Evolutionary conservation across 2,329 filamentous ascomycete species (phyloP).

Genomic region (Elsinoe perseae): DNA sequence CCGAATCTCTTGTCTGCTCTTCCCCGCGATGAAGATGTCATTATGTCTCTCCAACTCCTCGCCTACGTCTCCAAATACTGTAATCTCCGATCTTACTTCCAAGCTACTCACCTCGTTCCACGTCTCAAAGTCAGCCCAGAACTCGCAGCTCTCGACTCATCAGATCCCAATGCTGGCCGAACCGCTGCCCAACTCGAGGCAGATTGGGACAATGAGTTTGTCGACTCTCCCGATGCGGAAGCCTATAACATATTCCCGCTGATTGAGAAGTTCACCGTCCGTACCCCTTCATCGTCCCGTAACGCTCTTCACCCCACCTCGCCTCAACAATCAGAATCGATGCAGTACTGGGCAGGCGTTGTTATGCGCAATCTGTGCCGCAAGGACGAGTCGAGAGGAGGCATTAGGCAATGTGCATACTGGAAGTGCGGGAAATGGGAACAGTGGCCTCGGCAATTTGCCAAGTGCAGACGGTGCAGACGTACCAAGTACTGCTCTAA

Average conservation of each 20-base stretch:
- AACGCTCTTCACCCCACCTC: conserved; percentile 53
- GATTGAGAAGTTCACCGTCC: conserved; percentile 95
- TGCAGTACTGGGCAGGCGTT: conserved; percentile 99
- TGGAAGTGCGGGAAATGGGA: conserved; percentile 99
- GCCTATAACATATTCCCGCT: conserved; percentile 82
- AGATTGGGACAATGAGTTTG: conserved; percentile 89
- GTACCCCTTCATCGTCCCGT: conserved; percentile 48
- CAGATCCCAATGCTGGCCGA: conserved; percentile 38
- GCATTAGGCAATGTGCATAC: conserved; percentile 94
- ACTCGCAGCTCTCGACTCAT: conserved; percentile 66
- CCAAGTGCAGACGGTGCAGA: conserved; percentile 91
- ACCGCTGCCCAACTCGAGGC: conserved; percentile 51
- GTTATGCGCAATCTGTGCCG: conserved; percentile 98
- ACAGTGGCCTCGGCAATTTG: conserved; percentile 90
- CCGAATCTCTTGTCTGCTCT: conserved; percentile 77
- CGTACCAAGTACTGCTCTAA: conserved; percentile 99
- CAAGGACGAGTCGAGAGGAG: conserved; percentile 89
- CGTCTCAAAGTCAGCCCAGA: conserved; percentile 84
- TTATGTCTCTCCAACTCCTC: conserved; percentile 94
- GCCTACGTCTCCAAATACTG: conserved; percentile 99
- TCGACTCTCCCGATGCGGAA: conserved; percentile 26
- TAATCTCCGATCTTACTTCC: conserved; percentile 90
- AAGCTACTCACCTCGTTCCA: conserved; percentile 87
- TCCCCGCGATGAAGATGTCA: conserved; percentile 92
- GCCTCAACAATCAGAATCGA: conserved; percentile 53